Evolutionary conservation across 2,329 filamentous ascomycete species (phyloP).

Genomic region (Trichoderma polysporum): DNA sequence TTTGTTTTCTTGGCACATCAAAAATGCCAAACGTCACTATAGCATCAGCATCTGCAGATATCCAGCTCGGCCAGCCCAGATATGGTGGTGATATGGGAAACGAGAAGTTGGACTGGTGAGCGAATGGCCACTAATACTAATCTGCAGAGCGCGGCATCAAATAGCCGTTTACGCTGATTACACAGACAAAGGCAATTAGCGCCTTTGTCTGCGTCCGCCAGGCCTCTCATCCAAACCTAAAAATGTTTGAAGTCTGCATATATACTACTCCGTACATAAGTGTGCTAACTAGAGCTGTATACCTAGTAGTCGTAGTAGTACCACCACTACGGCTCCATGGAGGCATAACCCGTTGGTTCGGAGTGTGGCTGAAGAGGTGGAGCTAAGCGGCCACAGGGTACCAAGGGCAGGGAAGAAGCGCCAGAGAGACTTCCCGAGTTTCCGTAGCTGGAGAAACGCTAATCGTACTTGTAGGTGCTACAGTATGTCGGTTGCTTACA

Average conservation of each 20-base stretch:
- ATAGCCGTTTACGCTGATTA: constrained; percentile 1
- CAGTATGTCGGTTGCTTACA: neutral
- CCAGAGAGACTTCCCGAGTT: neutral
- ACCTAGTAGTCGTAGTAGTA: too few relatives aligned
- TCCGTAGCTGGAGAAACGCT: constrained; percentile 6
- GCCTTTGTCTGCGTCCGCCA: neutral
- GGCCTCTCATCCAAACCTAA: neutral
- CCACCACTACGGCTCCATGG: neutral
- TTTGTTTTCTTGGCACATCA: neutral
- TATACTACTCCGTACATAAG: neutral
- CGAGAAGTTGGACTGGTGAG: neutral
- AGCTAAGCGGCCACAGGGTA: neutral
- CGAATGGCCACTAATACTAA: neutral
- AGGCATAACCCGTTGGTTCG: neutral
- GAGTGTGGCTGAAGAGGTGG: neutral
- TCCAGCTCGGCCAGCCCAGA: neutral
- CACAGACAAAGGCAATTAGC: neutral
- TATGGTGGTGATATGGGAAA: neutral
- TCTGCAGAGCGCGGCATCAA: neutral
- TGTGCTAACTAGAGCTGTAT: too few relatives aligned
- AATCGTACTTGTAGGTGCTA: neutral
- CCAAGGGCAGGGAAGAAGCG: neutral
- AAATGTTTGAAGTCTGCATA: neutral
- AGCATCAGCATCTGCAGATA: neutral
- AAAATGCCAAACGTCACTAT: neutral